Evolutionary conservation across 169 alveolate species (phyloP).

Genomic region (Neospora caninum): DNA sequence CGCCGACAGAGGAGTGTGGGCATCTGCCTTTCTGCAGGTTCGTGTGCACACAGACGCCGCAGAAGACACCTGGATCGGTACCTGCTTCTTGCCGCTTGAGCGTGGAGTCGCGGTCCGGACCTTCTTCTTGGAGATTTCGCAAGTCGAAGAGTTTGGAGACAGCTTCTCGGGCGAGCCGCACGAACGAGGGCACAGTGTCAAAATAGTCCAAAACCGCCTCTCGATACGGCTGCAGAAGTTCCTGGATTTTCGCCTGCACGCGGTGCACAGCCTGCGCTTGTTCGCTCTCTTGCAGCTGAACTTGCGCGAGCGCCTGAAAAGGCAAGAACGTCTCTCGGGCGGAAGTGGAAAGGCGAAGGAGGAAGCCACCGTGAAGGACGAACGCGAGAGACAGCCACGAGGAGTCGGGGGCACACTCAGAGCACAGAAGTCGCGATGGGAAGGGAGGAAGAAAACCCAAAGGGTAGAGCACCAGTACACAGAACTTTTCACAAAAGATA

Average conservation of each 20-base stretch:
- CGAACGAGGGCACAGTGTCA: neutral
- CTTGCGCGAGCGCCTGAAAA: neutral
- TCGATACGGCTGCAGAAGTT: conserved; percentile 7
- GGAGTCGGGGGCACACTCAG: too few relatives aligned
- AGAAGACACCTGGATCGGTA: too few relatives aligned
- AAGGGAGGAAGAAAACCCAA: too few relatives aligned
- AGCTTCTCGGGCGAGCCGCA: neutral
- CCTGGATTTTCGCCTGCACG: neutral
- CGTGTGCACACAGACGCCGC: too few relatives aligned
- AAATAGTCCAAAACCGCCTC: neutral
- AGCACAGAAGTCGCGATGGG: too few relatives aligned
- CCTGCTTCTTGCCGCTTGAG: neutral
- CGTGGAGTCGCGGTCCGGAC: neutral
- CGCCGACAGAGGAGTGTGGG: too few relatives aligned
- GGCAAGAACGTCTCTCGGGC: neutral
- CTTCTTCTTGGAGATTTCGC: neutral
- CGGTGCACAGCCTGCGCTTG: conserved; percentile 11
- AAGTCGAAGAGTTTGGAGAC: neutral
- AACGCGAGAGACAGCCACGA: too few relatives aligned
- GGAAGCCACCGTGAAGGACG: neutral
- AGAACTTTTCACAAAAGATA: too few relatives aligned
- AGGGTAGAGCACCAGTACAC: too few relatives aligned
- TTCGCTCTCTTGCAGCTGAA: neutral
- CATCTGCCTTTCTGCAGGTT: too few relatives aligned
- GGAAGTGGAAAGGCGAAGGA: neutral